Percentiles rank a stretch among this genome's conserved stretches.
These are phyloP conservation scores for Plasmodium knowlesi DNA, from an alignment of 169 alveolate genomes.

Conservation along the genomic window DNA sequence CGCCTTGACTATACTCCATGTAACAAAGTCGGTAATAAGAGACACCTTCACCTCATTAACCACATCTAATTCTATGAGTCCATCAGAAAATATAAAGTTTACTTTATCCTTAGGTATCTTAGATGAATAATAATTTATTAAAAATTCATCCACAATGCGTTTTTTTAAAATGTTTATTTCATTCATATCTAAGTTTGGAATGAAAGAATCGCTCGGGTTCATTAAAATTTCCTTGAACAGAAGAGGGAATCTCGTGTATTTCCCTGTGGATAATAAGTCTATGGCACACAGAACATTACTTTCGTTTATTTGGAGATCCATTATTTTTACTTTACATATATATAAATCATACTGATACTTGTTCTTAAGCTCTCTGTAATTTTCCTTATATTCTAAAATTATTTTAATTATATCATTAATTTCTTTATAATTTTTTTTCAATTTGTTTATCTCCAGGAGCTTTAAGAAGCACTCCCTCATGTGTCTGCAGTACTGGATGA, in stretches of 20 bases:
- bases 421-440: conserved; percentile 10
- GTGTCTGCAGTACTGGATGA: conserved; percentile 65
- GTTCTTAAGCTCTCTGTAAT: conserved; percentile 26
- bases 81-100: conserved; percentile 24
- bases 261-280: conserved; percentile 32
- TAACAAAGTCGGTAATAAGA: conserved; percentile 51
- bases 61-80: conserved; percentile 48
- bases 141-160: conserved; percentile 42
- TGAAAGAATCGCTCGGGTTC: conserved; percentile 9
- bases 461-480: conserved; percentile 65
- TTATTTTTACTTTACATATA: conserved; percentile 25
- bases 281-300: conserved; percentile 30
- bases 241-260: conserved; percentile 44
- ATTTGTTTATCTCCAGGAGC: conserved; percentile 19
- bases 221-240: conserved; percentile 21
- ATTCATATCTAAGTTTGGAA: conserved; percentile 2
- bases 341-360: conserved; percentile 53
- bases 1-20: conserved; percentile 14
- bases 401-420: conserved; percentile 24
- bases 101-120: conserved; percentile 65
- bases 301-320: conserved; percentile 34
- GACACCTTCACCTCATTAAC: conserved; percentile 27
- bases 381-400: conserved; percentile 17
- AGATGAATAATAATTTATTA: conserved; percentile 41
- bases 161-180: conserved; percentile 34